A percentile compares a stretch with the other conserved stretches of the same genome.
Evolutionary conservation across 345 rosid genomes (phyloP).

Genomic region (Acer saccharum): DNA sequence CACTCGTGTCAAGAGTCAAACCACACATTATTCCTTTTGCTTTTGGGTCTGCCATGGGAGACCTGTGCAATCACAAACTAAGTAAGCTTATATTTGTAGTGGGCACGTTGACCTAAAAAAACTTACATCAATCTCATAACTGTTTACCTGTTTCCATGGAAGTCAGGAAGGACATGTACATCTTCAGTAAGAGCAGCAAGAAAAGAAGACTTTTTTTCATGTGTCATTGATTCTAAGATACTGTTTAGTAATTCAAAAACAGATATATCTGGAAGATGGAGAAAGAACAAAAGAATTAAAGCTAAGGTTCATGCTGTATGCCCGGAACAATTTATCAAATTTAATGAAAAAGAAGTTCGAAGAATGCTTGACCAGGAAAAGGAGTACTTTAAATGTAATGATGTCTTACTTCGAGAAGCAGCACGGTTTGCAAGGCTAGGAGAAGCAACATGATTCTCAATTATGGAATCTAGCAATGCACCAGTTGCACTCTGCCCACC

Average conservation of each 20-base stretch:
- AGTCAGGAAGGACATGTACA: conserved; percentile 81
- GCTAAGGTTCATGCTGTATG: background rate
- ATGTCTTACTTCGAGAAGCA: conserved; percentile 73
- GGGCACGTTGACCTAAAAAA: conserved; percentile 4
- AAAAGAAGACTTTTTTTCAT: conserved; percentile 66
- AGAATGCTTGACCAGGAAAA: background rate
- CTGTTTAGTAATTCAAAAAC: conserved; percentile 73
- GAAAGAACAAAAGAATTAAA: conserved; percentile 3
- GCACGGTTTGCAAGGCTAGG: conserved; percentile 86
- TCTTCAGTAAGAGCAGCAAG: conserved; percentile 82
- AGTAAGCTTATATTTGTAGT: conserved; percentile 8
- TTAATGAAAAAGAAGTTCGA: background rate
- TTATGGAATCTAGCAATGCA: conserved; percentile 79
- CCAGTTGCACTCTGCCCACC: conserved; percentile 99
- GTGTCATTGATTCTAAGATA: conserved; percentile 54
- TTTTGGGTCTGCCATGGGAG: conserved; percentile 90
- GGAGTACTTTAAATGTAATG: background rate
- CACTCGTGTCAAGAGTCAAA: conserved; percentile 82
- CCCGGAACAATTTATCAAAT: background rate
- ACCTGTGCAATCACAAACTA: conserved; percentile 51
- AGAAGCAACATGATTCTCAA: conserved; percentile 92
- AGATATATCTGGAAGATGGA: conserved; percentile 60
- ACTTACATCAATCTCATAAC: background rate
- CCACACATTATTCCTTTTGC: conserved; percentile 84
- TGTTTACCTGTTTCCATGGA: conserved; percentile 88